Evolutionary conservation across 176 grass and related monocot genomes (phyloP).

Genomic region (Oryza meyeriana): DNA sequence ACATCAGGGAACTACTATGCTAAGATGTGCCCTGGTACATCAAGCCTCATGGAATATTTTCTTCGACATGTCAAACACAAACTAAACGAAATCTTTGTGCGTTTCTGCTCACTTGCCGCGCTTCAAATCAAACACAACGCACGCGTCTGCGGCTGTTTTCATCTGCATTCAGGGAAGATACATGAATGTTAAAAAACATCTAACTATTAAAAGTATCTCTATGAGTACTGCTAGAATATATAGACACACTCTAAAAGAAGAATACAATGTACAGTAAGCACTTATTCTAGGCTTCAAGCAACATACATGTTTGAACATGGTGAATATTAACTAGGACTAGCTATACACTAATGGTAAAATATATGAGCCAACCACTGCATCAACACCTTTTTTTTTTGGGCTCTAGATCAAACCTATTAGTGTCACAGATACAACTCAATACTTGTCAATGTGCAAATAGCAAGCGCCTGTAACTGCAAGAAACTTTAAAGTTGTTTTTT

Average conservation of each 20-base stretch:
- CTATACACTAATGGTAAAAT: too few relatives aligned
- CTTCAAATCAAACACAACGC: slow-evolving; percentile 62
- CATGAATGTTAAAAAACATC: background rate
- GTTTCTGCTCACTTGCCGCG: slow-evolving; percentile 49
- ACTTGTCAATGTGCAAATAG: too few relatives aligned
- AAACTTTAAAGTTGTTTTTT: background rate
- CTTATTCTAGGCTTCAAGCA: background rate
- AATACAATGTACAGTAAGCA: background rate
- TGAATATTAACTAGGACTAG: background rate
- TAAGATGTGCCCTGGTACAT: slow-evolving; percentile 14
- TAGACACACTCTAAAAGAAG: background rate
- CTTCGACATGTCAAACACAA: background rate
- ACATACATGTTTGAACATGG: background rate
- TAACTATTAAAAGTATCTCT: background rate
- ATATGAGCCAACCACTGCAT: background rate
- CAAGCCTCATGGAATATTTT: slow-evolving; percentile 8
- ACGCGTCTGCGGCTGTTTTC: slow-evolving; percentile 76
- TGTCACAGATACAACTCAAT: background rate
- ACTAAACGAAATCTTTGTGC: background rate
- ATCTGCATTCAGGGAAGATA: slow-evolving; percentile 38
- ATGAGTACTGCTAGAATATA: background rate
- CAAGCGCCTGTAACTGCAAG: background rate
- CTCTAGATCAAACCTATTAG: background rate
- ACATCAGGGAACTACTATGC: slow-evolving; percentile 1
- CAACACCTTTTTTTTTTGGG: background rate